phyloP scores from a whole-genome alignment of 1,284 basidiomycete genomes.

The Exobasidium cylindrosporum region DNA sequence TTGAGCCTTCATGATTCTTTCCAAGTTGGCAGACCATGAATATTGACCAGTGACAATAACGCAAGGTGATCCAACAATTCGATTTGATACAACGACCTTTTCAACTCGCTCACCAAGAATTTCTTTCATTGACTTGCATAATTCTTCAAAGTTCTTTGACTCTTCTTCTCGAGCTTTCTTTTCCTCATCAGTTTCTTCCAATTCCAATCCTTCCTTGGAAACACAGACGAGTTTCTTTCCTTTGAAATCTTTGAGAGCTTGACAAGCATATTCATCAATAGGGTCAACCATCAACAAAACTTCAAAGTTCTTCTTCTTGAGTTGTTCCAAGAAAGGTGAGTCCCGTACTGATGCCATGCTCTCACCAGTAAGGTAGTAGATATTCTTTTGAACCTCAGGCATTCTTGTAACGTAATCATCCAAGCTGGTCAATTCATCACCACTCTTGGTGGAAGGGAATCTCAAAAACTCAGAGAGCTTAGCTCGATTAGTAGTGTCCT shows the following conservation, averaged over 20 bases:
- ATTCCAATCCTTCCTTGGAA: constrained; percentile 98
- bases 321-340: constrained; percentile 97
- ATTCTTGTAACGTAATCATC: constrained; percentile 99
- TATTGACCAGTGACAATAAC: constrained; percentile 86
- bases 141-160: constrained; percentile 76
- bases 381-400: constrained; percentile 98
- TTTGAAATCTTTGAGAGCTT: constrained; percentile 98
- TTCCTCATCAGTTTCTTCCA: constrained; percentile 98
- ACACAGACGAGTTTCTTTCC: constrained; percentile 97
- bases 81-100: constrained; percentile 98
- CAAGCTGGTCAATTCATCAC: constrained; percentile 87
- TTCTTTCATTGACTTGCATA: constrained; percentile 95
- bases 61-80: constrained; percentile 58
- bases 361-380: constrained; percentile 95
- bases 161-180: constrained; percentile 88
- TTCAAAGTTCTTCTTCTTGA: constrained; percentile 99
- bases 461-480: constrained; percentile 99
- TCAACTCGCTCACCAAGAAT: constrained; percentile 98
- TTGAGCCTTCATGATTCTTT: constrained; percentile 99
- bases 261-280: constrained; percentile 62
- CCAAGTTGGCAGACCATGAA: constrained; percentile 99
- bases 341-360: constrained; percentile 85
- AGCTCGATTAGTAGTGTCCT: constrained; percentile 96
- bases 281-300: constrained; percentile 93
- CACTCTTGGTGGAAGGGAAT: constrained; percentile 94